Percentiles rank a stretch among this genome's conserved stretches.
phyloP scores from a whole-genome alignment of 2,329 filamentous ascomycete species.

The Fusarium napiforme region DNA sequence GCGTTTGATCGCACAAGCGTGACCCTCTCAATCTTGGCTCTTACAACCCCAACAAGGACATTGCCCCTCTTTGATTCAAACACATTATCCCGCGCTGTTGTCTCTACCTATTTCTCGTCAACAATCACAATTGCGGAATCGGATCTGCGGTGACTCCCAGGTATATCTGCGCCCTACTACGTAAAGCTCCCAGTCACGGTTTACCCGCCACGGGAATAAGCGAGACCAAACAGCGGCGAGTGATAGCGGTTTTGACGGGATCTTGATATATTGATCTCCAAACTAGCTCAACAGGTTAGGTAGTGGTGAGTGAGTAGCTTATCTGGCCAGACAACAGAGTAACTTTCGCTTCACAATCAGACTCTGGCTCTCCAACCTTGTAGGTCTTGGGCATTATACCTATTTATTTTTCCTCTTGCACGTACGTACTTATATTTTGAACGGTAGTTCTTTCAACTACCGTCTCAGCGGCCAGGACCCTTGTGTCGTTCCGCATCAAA shows the following conservation, averaged over 20 bases:
- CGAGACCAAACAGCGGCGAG: conserved; percentile 8
- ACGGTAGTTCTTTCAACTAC: conserved; percentile 17
- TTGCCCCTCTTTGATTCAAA: conserved; percentile 14
- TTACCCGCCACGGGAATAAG: conserved; percentile 7
- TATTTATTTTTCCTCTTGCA: background rate
- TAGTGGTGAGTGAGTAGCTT: background rate
- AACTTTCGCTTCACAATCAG: conserved; percentile 3
- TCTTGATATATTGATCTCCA: conserved; percentile 14
- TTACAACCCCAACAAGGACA: conserved; percentile 14
- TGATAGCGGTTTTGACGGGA: background rate
- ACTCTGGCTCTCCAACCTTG: background rate
- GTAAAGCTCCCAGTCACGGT: background rate
- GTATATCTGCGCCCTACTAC: background rate
- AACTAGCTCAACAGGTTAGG: background rate
- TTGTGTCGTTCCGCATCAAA: conserved; percentile 16
- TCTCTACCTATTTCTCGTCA: background rate
- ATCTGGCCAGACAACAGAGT: conserved; percentile 9
- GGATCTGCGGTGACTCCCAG: conserved; percentile 19
- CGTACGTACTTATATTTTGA: background rate
- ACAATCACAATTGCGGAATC: conserved; percentile 1
- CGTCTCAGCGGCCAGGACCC: conserved; percentile 7
- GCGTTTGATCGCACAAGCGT: background rate
- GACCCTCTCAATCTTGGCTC: background rate
- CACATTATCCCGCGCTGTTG: background rate
- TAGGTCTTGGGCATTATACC: background rate